Evolutionary conservation across 768 basidiomycete genomes (phyloP).

Genomic region (Lactifluus rugatus): DNA sequence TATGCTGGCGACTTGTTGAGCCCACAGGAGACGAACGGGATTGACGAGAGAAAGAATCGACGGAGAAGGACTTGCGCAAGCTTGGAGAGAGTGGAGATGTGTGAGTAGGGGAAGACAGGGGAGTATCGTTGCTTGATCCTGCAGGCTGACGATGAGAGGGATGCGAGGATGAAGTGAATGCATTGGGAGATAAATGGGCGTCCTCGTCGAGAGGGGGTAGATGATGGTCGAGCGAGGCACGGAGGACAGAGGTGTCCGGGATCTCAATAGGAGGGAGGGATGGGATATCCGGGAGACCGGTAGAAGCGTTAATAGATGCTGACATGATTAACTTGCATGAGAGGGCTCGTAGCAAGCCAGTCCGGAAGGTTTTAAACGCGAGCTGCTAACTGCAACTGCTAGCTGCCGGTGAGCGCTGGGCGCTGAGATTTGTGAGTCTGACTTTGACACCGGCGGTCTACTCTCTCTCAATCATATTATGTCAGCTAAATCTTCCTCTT

Average conservation of each 20-base stretch:
- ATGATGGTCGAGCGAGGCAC: constrained; percentile 21
- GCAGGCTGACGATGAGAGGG: constrained; percentile 20
- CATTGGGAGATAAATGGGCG: constrained; percentile 29
- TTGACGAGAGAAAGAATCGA: constrained; percentile 56
- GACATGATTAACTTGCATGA: constrained; percentile 21
- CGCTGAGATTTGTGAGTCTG: background rate
- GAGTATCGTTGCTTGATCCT: constrained; percentile 22
- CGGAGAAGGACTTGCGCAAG: constrained; percentile 69
- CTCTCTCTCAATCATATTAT: background rate
- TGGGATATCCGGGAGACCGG: constrained; percentile 31
- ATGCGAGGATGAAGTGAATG: constrained; percentile 22
- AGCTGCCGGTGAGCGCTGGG: background rate
- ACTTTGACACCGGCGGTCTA: background rate
- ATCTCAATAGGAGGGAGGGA: constrained; percentile 38
- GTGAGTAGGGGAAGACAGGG: constrained; percentile 18
- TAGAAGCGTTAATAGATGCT: constrained; percentile 22
- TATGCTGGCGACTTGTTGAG: constrained; percentile 5
- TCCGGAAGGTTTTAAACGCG: background rate
- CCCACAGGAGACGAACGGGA: constrained; percentile 29
- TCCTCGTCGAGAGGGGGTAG: constrained; percentile 32
- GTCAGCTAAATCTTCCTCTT: no score
- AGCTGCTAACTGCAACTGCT: background rate
- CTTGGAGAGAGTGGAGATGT: constrained; percentile 28
- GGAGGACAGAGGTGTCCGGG: constrained; percentile 26
- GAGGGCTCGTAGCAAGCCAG: constrained; percentile 3